phyloP scores from a whole-genome alignment of 2,329 filamentous ascomycete genomes.

The Penicillium sp. region DNA sequence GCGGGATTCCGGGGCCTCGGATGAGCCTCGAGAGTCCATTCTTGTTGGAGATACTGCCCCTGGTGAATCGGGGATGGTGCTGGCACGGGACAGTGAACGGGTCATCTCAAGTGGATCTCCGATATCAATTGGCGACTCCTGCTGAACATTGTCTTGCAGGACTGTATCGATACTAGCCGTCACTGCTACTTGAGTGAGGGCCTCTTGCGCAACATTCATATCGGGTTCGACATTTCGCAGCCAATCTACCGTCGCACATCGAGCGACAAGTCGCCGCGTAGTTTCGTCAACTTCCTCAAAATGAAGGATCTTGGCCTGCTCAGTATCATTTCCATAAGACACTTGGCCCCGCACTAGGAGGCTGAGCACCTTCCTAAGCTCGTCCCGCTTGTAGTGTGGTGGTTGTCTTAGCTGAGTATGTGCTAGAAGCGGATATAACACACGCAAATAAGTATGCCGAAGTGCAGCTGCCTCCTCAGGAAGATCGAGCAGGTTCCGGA shows the following conservation, averaged over 20 bases:
- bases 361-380: conserved; percentile 73
- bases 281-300: conserved; percentile 53
- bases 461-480: conserved; percentile 73
- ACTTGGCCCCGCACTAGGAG: conserved; percentile 73
- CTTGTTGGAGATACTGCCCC: conserved; percentile 50
- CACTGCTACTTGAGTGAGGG: conserved; percentile 6
- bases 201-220: conserved; percentile 15
- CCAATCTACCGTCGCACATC: conserved; percentile 50
- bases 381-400: conserved; percentile 87
- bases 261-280: conserved; percentile 47
- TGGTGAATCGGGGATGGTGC: conserved; percentile 33
- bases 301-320: conserved; percentile 48
- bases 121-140: conserved; percentile 22
- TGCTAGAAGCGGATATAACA: conserved; percentile 83
- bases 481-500: conserved; percentile 93
- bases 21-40: conserved; percentile 30
- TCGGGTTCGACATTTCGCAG: conserved; percentile 34
- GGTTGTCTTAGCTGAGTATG: conserved; percentile 87
- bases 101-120: conserved; percentile 33
- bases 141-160: conserved; percentile 12
- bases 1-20: conserved; percentile 13
- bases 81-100: conserved; percentile 37
- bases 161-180: conserved; percentile 22
- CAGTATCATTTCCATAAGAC: conserved; percentile 51
- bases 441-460: conserved; percentile 90